Base-by-base conservation (phyloP, 352 stramenopile species). In the Globisporangium megalacanthum region DNA sequence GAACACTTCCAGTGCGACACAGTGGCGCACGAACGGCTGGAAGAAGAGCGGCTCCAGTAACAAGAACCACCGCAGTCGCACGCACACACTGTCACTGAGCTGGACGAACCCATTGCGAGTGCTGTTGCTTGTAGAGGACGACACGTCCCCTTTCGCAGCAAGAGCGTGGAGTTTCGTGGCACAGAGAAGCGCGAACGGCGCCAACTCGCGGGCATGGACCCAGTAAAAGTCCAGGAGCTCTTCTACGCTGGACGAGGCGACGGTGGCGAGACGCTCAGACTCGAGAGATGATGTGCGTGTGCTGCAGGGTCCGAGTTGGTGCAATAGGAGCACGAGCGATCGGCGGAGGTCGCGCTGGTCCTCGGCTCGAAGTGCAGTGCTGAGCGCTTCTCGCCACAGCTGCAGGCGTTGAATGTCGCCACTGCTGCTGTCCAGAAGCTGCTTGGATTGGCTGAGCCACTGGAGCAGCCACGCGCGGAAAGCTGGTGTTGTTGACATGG, bases 191-290 rank as follows among this genome's bases (percentile, higher is more conserved):
- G 64, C 64, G 29, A 60, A 75, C 46, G 48, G 64, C 19, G 64
- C 58, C 37, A 86, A 62, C 15, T 69, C 57, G 11, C 70, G 44
- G 0, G 64, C 62, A 47, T 81, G 51, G 1, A 66, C 25, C 60
- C 72, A 84, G 37, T 53, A 83, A 41, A 84, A 79, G 25, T 73
- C 64, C 51, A 79, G 49, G 25, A 87, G 50, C n/a, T 58, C 62
- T 41, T 75, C 55, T 0, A 72, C 49, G 5, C 51, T 74, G 8
- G 55, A 49, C 15, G 41, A 54, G 17, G 50, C 14, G 35, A 31
- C 39, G 46, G 17, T 53, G 29, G 7, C 3, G 35, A 42, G 13
- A 15, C 55, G 49, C 7, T 41, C 17, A 17, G 7, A 0, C 25
- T 29, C 25, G 25, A 25, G 49, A n/a, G 51, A 6, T 37, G 25